A percentile compares a stretch with the other conserved stretches of the same genome.
Conservation (phyloP, 768 basidiomycete genomes). For the Neoboletus subvelutipes region DNA sequence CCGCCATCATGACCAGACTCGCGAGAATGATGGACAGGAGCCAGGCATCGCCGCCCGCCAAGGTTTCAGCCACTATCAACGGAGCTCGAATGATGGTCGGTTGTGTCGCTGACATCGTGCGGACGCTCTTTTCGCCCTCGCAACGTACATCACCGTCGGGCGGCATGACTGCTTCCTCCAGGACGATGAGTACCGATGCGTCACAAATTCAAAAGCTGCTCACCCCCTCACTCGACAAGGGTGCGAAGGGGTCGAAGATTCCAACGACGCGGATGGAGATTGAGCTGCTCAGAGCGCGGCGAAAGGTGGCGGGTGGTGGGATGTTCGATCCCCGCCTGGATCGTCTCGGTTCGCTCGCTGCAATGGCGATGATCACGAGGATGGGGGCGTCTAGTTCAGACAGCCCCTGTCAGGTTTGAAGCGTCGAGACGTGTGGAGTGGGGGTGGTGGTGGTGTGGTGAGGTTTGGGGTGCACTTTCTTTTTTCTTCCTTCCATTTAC, state of each 20-base stretch:
- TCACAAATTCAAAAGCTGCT: conserved; percentile 1
- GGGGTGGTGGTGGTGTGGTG: neutral
- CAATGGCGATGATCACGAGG: neutral
- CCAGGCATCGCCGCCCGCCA: neutral
- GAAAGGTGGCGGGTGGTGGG: neutral
- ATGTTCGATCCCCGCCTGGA: neutral
- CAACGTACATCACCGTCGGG: neutral
- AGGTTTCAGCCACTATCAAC: neutral
- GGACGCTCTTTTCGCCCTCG: neutral
- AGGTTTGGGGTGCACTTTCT: neutral
- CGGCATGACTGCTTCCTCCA: neutral
- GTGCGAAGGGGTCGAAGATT: neutral
- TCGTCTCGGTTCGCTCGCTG: neutral
- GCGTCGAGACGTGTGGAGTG: neutral
- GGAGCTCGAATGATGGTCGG: neutral
- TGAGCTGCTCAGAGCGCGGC: conserved; percentile 5
- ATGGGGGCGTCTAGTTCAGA: neutral
- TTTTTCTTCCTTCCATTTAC: neutral
- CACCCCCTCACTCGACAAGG: conserved; percentile 5
- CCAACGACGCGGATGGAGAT: conserved; percentile 6
- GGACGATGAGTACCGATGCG: neutral
- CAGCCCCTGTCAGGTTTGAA: neutral
- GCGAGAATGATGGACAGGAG: neutral
- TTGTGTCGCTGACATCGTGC: neutral
- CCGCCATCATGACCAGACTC: neutral